Conservation (phyloP, 2,329 filamentous ascomycete genomes). For the Colletotrichum cordylinicola region DNA sequence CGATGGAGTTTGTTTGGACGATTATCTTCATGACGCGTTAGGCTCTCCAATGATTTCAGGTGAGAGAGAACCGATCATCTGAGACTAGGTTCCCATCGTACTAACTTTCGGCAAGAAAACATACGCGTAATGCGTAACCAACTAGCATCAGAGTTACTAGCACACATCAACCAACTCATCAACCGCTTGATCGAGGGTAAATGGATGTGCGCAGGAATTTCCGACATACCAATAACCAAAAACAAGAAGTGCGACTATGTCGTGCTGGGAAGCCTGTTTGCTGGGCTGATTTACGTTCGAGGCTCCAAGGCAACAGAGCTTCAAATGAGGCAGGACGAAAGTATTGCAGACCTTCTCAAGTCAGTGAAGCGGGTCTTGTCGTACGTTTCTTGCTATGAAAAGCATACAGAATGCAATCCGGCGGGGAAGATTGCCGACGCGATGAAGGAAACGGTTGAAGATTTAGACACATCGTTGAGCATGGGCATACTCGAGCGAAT, state of each 20-base stretch:
- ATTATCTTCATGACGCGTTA: not conserved
- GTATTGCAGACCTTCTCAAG: conserved; percentile 8
- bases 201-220: conserved; percentile 13
- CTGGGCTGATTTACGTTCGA: conserved; percentile 4
- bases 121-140: not conserved
- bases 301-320: conserved; percentile 2
- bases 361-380: conserved; percentile 13
- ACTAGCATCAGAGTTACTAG: not conserved
- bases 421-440: not conserved
- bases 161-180: conserved; percentile 6
- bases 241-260: conserved; percentile 19
- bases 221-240: conserved; percentile 8
- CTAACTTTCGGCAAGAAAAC: not conserved
- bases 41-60: conserved; percentile 10
- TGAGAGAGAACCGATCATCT: not conserved
- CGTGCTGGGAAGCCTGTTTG: conserved; percentile 8
- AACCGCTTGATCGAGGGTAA: not conserved
- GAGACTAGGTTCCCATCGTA: no score
- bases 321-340: not conserved
- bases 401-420: conserved; percentile 10
- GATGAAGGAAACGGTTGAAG: conserved; percentile 1
- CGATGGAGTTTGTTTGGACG: not conserved
- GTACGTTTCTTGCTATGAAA: conserved; percentile 12
- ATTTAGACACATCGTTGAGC: not conserved
- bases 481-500: not conserved